Conservation (phyloP, 1,284 basidiomycete species). For the Calocybe gambosa region DNA sequence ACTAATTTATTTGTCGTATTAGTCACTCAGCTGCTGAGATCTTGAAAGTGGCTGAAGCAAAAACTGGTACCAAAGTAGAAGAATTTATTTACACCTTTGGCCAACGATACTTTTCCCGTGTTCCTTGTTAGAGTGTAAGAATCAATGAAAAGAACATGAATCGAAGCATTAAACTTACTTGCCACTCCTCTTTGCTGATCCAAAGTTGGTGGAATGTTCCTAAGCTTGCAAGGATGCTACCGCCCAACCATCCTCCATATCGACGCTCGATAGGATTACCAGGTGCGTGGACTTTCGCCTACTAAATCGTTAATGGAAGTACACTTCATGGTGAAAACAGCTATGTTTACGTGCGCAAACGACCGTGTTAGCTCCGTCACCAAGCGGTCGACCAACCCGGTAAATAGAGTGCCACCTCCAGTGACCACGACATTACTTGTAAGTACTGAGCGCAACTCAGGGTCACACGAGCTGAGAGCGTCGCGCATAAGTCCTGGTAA, state of each 20-base stretch:
- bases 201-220: conserved; percentile 96
- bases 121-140: conserved; percentile 39
- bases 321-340: not conserved
- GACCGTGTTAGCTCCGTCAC: conserved; percentile 72
- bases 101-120: conserved; percentile 73
- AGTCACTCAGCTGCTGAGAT: not conserved
- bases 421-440: conserved; percentile 93
- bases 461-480: conserved; percentile 82
- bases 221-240: conserved; percentile 86
- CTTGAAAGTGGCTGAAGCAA: not conserved
- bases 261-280: conserved; percentile 84
- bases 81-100: conserved; percentile 72
- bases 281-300: conserved; percentile 85
- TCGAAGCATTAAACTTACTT: too few relatives aligned
- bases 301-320: conserved; percentile 6
- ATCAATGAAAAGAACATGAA: too few relatives aligned
- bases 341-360: conserved; percentile 68
- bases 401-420: conserved; percentile 84
- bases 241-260: conserved; percentile 91
- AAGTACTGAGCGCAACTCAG: conserved; percentile 86
- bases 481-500: conserved; percentile 76
- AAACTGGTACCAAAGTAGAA: not conserved
- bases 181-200: conserved; percentile 91
- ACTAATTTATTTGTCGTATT: conserved; percentile 11
- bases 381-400: conserved; percentile 85